Percentiles rank a stretch among this genome's conserved stretches.
These are phyloP conservation scores for Mycena olivaceomarginata DNA, from an alignment of 768 basidiomycete species.

Conservation along the genomic window DNA sequence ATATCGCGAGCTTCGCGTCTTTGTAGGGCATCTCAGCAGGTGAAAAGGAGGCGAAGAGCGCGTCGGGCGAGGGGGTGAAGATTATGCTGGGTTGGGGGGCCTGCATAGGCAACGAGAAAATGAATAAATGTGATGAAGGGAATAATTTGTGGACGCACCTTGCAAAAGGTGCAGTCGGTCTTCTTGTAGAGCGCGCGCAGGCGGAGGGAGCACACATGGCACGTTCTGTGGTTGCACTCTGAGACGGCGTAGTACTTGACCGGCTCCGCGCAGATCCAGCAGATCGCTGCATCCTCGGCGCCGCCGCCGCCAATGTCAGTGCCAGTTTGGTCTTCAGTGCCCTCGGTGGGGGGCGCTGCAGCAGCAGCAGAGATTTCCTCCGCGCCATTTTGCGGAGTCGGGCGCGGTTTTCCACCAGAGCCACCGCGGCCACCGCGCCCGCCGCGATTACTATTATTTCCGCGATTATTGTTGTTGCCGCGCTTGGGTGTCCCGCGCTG, in stretches of 20 bases:
- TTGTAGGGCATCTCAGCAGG: constrained; percentile 76
- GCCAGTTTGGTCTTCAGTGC: not conserved
- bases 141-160: constrained; percentile 69
- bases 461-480: constrained; percentile 33
- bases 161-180: constrained; percentile 96
- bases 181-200: constrained; percentile 96
- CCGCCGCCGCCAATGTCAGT: constrained; percentile 11
- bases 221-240: constrained; percentile 95
- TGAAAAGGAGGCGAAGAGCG: constrained; percentile 75
- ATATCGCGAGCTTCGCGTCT: constrained; percentile 84
- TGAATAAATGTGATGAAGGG: not conserved
- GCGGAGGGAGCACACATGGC: constrained; percentile 94
- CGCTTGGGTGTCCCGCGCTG: constrained; percentile 36
- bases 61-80: constrained; percentile 81
- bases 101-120: constrained; percentile 57
- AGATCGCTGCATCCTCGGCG: constrained; percentile 68
- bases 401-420: constrained; percentile 17
- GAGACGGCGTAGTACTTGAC: constrained; percentile 94
- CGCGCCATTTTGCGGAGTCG: not conserved
- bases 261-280: constrained; percentile 97
- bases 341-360: not conserved
- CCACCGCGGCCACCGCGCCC: constrained; percentile 20
- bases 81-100: constrained; percentile 85
- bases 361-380: not conserved
- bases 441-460: no score